Percentiles rank a stretch among this genome's conserved stretches.
phyloP scores from a whole-genome alignment of 495 filamentous ascomycete genomes.

The Bombardia bombarda region DNA sequence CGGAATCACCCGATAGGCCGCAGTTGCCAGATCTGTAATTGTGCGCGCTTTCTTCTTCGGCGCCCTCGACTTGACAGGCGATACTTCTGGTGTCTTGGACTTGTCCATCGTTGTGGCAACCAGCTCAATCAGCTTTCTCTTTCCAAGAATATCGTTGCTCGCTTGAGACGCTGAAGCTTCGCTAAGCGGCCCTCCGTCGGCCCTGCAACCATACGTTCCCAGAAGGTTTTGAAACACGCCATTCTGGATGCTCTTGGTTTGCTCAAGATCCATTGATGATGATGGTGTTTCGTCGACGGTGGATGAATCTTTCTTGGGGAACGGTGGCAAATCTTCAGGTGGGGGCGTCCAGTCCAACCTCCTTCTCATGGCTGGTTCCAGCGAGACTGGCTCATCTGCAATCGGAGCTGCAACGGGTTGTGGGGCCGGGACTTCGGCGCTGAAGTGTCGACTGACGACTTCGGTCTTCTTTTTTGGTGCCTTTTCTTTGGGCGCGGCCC shows the following conservation, averaged over 20 bases:
- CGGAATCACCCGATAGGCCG: constrained; percentile 50
- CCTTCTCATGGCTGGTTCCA: constrained; percentile 43
- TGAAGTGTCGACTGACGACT: constrained; percentile 31
- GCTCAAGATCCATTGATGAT: neutral
- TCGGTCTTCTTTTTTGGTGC: constrained; percentile 17
- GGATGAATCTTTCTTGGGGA: constrained; percentile 15
- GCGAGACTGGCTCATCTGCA: constrained; percentile 15
- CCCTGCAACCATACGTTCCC: constrained; percentile 21
- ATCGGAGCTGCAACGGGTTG: constrained; percentile 3
- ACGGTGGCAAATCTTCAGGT: constrained; percentile 17
- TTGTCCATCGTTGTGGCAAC: constrained; percentile 21
- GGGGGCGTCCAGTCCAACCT: constrained; percentile 55
- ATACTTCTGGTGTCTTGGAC: constrained; percentile 14
- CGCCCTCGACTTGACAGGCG: constrained; percentile 43
- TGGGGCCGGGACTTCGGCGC: constrained; percentile 7
- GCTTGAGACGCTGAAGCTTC: neutral
- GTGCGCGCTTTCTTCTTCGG: constrained; percentile 71
- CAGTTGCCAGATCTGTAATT: constrained; percentile 77
- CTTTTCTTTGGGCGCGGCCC: constrained; percentile 18
- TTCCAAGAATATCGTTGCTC: constrained; percentile 26
- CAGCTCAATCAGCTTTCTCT: constrained; percentile 44
- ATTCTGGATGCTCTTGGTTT: constrained; percentile 1
- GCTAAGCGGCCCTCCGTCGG: constrained; percentile 1
- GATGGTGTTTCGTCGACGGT: constrained; percentile 21
- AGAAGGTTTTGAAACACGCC: constrained; percentile 28